Evolutionary conservation across 805 yeast genomes (phyloP), one percentile per base, ranked within the genome.

Genomic region (Lachancea nothofagi): DNA sequence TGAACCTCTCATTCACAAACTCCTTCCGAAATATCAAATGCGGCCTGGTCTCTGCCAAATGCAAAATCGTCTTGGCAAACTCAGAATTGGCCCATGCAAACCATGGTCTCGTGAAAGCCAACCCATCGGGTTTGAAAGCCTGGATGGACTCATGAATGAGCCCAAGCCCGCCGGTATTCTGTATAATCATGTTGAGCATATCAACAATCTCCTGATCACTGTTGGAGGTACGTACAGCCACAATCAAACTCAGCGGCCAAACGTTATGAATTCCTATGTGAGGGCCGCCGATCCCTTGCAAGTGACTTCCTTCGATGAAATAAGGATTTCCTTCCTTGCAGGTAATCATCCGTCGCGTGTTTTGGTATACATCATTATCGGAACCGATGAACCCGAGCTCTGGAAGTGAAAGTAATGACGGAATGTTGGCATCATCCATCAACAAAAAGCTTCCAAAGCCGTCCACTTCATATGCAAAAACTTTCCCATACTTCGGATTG

Each of bases 1-100:
- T 18, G 17, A 42, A 42, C 26, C 24, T 31, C 20, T 33, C 36
- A 8, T 13, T 25, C 10, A 26, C 23, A 32, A 40, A 59, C 38
- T 69, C 69, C 2, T 66, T 59, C 32, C 72, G 73, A 52, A 84
- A 80, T 10, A 86, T 73, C 47, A 85, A 62, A 52, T 82, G 74
- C 0, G 95, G 95, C 54, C 82, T 83, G 37, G 83, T 65, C 42
- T 71, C 64, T 2, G 90, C 88, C 45, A 87, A 63, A 51, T 85
- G 81, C 33, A 87, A 58, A n/a, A 87, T 80, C 1, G 94, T 81
- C 59, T 84, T 84, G 15, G 88, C 96, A 64, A 87, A 85, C 61
- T 88, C 96, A 1, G 94, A 78, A 56, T 87, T 87, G 50, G 94
- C 83, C 96, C 96, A 87, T 4, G 95, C 82, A 66, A 88, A 88